A percentile compares a stretch with the other conserved stretches of the same genome.
phyloP scores from a whole-genome alignment of 176 grass and related monocot genomes.

The Thalia dealbata region DNA sequence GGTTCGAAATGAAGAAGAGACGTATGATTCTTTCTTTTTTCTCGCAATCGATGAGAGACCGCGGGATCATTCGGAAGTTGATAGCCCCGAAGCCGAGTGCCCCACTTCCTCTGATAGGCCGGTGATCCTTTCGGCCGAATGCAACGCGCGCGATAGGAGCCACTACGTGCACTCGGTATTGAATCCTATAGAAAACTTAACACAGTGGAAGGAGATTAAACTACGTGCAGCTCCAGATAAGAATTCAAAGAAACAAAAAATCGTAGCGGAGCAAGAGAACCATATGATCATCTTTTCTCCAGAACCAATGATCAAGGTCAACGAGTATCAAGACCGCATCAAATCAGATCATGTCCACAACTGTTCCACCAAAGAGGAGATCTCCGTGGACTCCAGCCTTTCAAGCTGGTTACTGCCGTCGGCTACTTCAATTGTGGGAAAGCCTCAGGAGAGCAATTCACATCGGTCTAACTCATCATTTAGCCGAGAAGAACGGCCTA shows the following conservation, averaged over 20 bases:
- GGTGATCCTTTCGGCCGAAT: constrained; percentile 21
- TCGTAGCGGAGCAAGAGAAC: constrained; percentile 8
- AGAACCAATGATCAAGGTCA: constrained; percentile 7
- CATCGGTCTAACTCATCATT: constrained; percentile 35
- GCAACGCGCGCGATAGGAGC: constrained; percentile 48
- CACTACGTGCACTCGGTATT: constrained; percentile 46
- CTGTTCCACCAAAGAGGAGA: constrained; percentile 44
- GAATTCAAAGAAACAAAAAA: constrained; percentile 64
- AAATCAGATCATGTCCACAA: constrained; percentile 29
- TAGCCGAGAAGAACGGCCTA: constrained; percentile 69
- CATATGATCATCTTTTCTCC: neutral
- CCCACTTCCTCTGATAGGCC: constrained; percentile 18
- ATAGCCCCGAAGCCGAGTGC: constrained; percentile 10
- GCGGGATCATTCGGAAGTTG: constrained; percentile 30
- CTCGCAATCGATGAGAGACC: constrained; percentile 37
- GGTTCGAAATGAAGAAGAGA: constrained; percentile 57
- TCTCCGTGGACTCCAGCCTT: constrained; percentile 78
- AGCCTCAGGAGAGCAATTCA: constrained; percentile 38
- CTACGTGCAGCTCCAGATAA: constrained; percentile 13
- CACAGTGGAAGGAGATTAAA: constrained; percentile 73
- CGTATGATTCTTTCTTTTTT: constrained; percentile 80
- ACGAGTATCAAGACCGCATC: constrained; percentile 20
- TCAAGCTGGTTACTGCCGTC: constrained; percentile 65
- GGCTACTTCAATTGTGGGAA: constrained; percentile 26
- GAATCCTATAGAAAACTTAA: constrained; percentile 59